A percentile compares a stretch with the other conserved stretches of the same genome.
Conservation (phyloP, 2,329 filamentous ascomycete genomes). For the Cucurbitaria berberidis region DNA sequence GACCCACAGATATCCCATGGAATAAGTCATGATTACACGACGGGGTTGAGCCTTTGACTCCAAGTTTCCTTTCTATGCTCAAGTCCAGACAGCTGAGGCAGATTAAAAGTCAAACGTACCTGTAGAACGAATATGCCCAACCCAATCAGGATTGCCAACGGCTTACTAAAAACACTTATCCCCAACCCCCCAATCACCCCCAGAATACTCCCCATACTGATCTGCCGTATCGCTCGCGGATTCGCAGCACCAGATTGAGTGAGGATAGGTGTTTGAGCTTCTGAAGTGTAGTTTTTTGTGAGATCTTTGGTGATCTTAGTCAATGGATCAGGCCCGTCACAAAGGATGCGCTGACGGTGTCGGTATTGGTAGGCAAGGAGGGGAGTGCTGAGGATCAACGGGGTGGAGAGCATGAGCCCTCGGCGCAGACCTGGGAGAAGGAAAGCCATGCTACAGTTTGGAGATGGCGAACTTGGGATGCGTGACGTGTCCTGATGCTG, state of each 20-base stretch:
- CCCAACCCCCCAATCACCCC: conserved; percentile 62
- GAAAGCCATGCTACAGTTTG: conserved; percentile 45
- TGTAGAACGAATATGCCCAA: conserved; percentile 68
- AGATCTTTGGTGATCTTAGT: conserved; percentile 49
- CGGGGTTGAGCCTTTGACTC: background rate
- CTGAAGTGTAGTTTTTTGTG: conserved; percentile 43
- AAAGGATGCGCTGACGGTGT: conserved; percentile 41
- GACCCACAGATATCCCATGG: conserved; percentile 11
- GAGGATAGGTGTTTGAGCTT: conserved; percentile 49
- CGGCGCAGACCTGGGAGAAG: conserved; percentile 49
- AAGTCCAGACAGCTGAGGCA: background rate
- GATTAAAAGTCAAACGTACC: conserved; percentile 55
- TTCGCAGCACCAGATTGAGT: conserved; percentile 50
- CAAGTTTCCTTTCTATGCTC: background rate
- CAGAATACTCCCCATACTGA: conserved; percentile 56
- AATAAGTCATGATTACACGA: background rate
- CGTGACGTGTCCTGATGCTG: conserved; percentile 18
- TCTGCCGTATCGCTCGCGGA: conserved; percentile 50
- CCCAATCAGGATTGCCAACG: conserved; percentile 71
- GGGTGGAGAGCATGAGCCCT: conserved; percentile 45
- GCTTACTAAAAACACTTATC: conserved; percentile 73
- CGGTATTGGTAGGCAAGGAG: conserved; percentile 37
- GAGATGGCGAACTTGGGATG: background rate
- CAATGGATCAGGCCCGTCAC: conserved; percentile 43
- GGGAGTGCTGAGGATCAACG: conserved; percentile 43